Percentiles rank a stretch among this genome's conserved stretches.
phyloP scores from a whole-genome alignment of 2,329 filamentous ascomycete genomes.

The Penicillium paneum region DNA sequence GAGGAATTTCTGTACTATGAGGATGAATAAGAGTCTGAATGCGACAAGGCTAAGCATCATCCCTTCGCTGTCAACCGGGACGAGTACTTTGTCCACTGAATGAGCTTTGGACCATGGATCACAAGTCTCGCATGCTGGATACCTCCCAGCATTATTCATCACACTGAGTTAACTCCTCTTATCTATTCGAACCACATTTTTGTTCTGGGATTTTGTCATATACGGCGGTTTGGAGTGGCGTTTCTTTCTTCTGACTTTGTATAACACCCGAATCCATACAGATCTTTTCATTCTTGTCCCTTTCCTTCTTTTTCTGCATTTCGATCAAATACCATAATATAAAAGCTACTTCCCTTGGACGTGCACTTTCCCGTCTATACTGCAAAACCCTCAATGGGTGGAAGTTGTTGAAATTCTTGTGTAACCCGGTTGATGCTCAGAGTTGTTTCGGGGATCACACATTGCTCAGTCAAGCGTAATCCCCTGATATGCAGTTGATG shows the following conservation, averaged over 20 bases:
- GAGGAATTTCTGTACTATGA: slow-evolving; percentile 57
- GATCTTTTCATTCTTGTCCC: slow-evolving; percentile 1
- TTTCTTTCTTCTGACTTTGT: slow-evolving; percentile 16
- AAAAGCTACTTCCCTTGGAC: neutral
- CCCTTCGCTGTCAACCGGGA: slow-evolving; percentile 2
- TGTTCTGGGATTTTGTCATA: slow-evolving; percentile 14
- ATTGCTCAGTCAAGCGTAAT: neutral
- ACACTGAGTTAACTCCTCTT: neutral
- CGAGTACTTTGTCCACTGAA: slow-evolving; percentile 17
- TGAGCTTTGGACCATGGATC: slow-evolving; percentile 1
- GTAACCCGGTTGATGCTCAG: neutral
- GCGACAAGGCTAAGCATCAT: neutral
- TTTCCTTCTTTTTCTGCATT: neutral
- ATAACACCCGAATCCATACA: slow-evolving; percentile 19
- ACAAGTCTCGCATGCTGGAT: neutral
- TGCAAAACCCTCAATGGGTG: neutral
- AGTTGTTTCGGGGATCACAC: neutral
- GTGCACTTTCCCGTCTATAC: neutral
- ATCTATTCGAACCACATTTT: slow-evolving; percentile 1
- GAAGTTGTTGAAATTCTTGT: neutral
- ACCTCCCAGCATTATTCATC: neutral
- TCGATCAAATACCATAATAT: neutral
- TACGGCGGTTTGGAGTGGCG: slow-evolving; percentile 25
- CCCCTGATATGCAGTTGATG: neutral
- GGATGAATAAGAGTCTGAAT: slow-evolving; percentile 42